phyloP scores from a whole-genome alignment of 1,284 basidiomycete genomes.

The Trametes polyzona region DNA sequence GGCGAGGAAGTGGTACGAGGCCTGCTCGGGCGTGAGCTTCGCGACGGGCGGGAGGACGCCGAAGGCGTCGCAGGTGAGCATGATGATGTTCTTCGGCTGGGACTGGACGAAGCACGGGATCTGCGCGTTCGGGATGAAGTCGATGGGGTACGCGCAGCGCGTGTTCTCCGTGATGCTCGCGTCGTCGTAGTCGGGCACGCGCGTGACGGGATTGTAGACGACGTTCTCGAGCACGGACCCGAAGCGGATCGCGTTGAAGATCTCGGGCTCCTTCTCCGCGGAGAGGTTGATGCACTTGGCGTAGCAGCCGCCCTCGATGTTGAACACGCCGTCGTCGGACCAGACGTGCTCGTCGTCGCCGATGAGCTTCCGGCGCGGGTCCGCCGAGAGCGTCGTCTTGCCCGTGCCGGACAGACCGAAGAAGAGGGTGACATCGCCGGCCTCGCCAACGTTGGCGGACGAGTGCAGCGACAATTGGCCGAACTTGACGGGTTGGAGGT shows the following conservation, averaged over 20 bases:
- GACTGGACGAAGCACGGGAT: slow-evolving; percentile 86
- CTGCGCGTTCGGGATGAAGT: slow-evolving; percentile 94
- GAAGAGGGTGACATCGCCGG: slow-evolving; percentile 96
- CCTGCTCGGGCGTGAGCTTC: slow-evolving; percentile 92
- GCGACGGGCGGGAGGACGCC: slow-evolving; percentile 97
- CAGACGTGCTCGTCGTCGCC: slow-evolving; percentile 99
- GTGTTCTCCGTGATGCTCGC: slow-evolving; percentile 98
- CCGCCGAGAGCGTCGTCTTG: slow-evolving; percentile 96
- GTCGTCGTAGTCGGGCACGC: slow-evolving; percentile 95
- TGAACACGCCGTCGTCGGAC: slow-evolving; percentile 98
- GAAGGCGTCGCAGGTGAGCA: slow-evolving; percentile 98
- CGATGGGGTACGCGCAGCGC: slow-evolving; percentile 97
- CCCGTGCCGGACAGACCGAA: slow-evolving; percentile 99
- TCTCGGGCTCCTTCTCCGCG: slow-evolving; percentile 97
- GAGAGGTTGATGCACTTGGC: slow-evolving; percentile 98
- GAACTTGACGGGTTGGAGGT: slow-evolving; percentile 98
- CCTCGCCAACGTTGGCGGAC: slow-evolving; percentile 95
- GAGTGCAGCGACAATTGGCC: slow-evolving; percentile 98
- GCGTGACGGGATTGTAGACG: slow-evolving; percentile 91
- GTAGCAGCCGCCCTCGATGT: slow-evolving; percentile 99
- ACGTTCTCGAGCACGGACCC: slow-evolving; percentile 99
- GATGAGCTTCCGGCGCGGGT: slow-evolving; percentile 89
- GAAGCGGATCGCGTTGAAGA: slow-evolving; percentile 93
- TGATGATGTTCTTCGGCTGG: slow-evolving; percentile 96
- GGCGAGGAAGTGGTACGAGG: slow-evolving; percentile 96